Evolutionary conservation across 106 monocot species (phyloP).

Genomic region (Dactylorhiza incarnata): DNA sequence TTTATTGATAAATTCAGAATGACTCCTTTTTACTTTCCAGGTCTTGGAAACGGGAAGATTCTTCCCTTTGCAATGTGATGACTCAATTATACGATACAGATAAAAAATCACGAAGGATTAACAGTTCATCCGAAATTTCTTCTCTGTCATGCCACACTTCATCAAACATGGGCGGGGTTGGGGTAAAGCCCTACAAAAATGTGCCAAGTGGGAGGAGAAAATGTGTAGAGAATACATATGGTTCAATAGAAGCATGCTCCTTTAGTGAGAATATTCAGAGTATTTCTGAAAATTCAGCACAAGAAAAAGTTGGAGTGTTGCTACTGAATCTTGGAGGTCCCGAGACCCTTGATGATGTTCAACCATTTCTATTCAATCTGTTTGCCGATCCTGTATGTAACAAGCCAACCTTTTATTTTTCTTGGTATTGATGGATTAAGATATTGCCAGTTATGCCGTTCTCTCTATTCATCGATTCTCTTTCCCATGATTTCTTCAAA

Average conservation of each 20-base stretch:
- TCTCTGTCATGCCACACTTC: not conserved
- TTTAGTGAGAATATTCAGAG: conserved; percentile 17
- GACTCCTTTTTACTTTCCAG: conserved; percentile 8
- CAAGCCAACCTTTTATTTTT: not conserved
- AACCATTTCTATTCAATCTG: conserved; percentile 87
- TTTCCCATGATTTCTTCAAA: not conserved
- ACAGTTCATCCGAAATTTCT: not conserved
- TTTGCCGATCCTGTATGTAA: conserved; percentile 86
- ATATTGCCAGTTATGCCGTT: not conserved
- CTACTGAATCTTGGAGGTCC: conserved; percentile 88
- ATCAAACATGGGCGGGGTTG: not conserved
- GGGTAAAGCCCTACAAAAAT: not conserved
- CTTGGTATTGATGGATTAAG: not conserved
- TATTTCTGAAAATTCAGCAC: conserved; percentile 12
- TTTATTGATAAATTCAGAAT: not conserved
- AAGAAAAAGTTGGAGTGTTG: conserved; percentile 57
- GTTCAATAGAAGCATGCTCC: conserved; percentile 15
- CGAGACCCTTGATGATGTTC: conserved; percentile 81
- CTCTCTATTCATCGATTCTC: not conserved
- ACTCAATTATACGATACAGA: not conserved
- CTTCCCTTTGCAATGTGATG: conserved; percentile 2
- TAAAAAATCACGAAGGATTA: not conserved
- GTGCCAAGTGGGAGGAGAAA: not conserved
- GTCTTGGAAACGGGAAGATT: not conserved
- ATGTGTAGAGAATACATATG: conserved; percentile 11